Conservation (phyloP, 2,329 filamentous ascomycete genomes). For the Aspergillus pseudonomiae region DNA sequence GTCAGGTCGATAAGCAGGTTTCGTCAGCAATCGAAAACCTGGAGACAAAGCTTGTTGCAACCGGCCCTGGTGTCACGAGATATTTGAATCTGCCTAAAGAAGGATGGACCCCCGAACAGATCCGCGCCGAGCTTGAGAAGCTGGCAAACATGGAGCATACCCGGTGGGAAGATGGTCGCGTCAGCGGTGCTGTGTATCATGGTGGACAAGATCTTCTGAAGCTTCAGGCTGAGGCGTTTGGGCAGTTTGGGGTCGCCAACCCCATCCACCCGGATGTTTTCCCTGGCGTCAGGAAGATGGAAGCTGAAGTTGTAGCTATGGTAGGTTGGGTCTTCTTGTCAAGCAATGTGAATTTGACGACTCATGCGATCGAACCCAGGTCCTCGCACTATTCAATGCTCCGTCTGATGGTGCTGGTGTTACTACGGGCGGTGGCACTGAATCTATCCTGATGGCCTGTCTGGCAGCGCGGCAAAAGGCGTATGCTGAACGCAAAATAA, state of each 20-base stretch:
- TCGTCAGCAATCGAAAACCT: constrained; percentile 77
- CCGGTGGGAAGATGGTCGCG: constrained; percentile 92
- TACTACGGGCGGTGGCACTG: constrained; percentile 89
- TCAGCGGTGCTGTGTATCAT: constrained; percentile 95
- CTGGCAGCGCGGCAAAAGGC: constrained; percentile 88
- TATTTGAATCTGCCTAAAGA: constrained; percentile 79
- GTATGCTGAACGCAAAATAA: constrained; percentile 80
- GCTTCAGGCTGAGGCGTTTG: constrained; percentile 90
- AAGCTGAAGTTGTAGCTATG: constrained; percentile 97
- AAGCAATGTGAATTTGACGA: background rate
- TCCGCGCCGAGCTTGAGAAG: constrained; percentile 76
- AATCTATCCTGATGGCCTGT: constrained; percentile 96
- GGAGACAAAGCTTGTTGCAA: constrained; percentile 79
- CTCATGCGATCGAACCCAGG: constrained; percentile 39
- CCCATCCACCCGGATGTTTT: constrained; percentile 98
- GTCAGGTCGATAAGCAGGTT: constrained; percentile 83
- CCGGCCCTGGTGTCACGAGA: constrained; percentile 69
- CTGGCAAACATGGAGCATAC: constrained; percentile 89
- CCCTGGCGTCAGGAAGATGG: constrained; percentile 97
- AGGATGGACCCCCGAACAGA: constrained; percentile 77
- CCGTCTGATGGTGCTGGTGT: constrained; percentile 84
- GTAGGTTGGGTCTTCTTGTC: constrained; percentile 49
- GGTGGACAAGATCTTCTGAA: constrained; percentile 80
- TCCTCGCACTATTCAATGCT: constrained; percentile 82
- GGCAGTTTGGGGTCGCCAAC: constrained; percentile 91